Conservation (phyloP, 106 monocot genomes). For the Agapanthus africanus region DNA sequence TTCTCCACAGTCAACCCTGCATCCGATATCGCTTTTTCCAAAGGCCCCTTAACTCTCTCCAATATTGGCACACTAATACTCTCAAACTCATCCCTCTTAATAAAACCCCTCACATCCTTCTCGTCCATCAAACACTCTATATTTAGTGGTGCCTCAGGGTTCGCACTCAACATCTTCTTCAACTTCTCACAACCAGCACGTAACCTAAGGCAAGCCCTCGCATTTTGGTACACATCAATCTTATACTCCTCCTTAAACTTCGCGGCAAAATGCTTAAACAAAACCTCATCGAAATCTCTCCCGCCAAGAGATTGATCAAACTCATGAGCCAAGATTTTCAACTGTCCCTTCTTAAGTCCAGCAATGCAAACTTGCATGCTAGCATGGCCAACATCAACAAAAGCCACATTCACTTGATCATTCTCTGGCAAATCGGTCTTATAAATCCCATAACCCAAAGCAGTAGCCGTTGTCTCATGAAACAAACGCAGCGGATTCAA, state of each 20-base stretch:
- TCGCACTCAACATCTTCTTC: slow-evolving; percentile 85
- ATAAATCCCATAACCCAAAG: slow-evolving; percentile 77
- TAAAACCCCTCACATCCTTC: slow-evolving; percentile 65
- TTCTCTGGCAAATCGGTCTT: slow-evolving; percentile 64
- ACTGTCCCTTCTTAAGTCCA: slow-evolving; percentile 55
- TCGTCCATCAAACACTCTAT: slow-evolving; percentile 92
- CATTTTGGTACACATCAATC: slow-evolving; percentile 63
- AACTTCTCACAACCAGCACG: slow-evolving; percentile 65
- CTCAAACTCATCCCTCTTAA: slow-evolving; percentile 84
- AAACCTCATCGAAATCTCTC: slow-evolving; percentile 74
- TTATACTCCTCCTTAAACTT: slow-evolving; percentile 71
- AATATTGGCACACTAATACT: slow-evolving; percentile 52
- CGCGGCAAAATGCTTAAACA: slow-evolving; percentile 61
- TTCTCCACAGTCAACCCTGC: slow-evolving; percentile 33
- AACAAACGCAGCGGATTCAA: slow-evolving; percentile 66
- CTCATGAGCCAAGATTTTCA: slow-evolving; percentile 50
- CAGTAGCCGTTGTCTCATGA: slow-evolving; percentile 77
- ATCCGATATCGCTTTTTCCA: slow-evolving; percentile 45
- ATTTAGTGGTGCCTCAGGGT: slow-evolving; percentile 70
- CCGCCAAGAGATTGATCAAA: slow-evolving; percentile 68
- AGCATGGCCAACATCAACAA: slow-evolving; percentile 79
- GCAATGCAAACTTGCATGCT: slow-evolving; percentile 82
- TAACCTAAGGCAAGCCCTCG: slow-evolving; percentile 57
- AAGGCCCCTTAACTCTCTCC: slow-evolving; percentile 46
- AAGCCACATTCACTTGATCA: slow-evolving; percentile 56